phyloP scores from a whole-genome alignment of 2,329 filamentous ascomycete species.

The Ophiostoma novo-ulmi region DNA sequence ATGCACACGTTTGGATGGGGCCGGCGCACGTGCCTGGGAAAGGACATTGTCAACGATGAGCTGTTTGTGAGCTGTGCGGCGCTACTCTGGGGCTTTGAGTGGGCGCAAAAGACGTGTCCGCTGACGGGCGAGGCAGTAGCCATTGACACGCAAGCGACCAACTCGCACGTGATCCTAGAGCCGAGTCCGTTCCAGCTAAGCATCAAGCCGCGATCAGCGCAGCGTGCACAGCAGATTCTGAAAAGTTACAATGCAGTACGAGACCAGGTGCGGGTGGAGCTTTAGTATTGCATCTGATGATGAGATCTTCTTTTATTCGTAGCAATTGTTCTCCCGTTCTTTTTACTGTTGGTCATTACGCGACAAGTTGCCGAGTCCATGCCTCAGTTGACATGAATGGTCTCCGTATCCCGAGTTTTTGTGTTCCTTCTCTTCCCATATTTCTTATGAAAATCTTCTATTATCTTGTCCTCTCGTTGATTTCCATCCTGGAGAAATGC shows the following conservation, averaged over 20 bases:
- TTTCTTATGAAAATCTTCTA: background rate
- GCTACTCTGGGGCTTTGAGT: conserved; percentile 47
- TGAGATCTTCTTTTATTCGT: background rate
- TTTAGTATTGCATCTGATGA: background rate
- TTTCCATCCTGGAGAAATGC: background rate
- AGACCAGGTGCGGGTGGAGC: conserved; percentile 32
- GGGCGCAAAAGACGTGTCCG: conserved; percentile 39
- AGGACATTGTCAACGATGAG: conserved; percentile 58
- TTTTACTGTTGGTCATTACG: background rate
- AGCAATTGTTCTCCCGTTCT: background rate
- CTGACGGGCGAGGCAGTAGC: conserved; percentile 40
- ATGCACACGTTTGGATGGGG: conserved; percentile 64
- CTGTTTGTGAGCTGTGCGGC: conserved; percentile 47
- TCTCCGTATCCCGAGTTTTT: background rate
- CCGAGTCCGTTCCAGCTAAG: conserved; percentile 44
- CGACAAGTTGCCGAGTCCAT: background rate
- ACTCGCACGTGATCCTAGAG: conserved; percentile 51
- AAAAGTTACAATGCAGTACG: conserved; percentile 36
- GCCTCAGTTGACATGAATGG: background rate
- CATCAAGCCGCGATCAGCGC: conserved; percentile 40
- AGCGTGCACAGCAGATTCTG: conserved; percentile 38
- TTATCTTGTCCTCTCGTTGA: background rate
- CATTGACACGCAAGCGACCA: conserved; percentile 47
- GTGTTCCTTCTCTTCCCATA: background rate
- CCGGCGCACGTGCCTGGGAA: conserved; percentile 57